Evolutionary conservation across 1,139 yeast genomes (phyloP), one percentile per base, ranked within the genome.

Genomic region (Pichia sorboxylosa): DNA sequence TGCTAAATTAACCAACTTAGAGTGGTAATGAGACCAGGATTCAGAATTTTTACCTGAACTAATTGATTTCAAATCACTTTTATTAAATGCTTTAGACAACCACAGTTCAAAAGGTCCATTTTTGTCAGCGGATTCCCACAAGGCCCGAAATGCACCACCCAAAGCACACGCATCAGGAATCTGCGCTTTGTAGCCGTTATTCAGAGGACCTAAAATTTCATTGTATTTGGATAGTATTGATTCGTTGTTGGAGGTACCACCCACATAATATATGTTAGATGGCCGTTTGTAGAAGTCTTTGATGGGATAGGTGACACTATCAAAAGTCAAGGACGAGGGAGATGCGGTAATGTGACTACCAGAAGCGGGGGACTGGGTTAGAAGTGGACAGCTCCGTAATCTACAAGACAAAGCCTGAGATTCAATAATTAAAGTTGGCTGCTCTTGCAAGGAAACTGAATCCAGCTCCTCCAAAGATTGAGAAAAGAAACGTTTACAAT

Each of bases 141-240:
- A 64, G 1, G 95, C 93, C 51, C 82, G 80, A 56, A 69, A 81
- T 27, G 94, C 93, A 5, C 95, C 94, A n/a, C 96, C 96, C 30
- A 82, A 59, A 2, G 95, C 96, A 64, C 96, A 85, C 1, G 95
- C 93, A 55, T 85, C 85, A 6, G 90, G 75, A 30, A 83, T 70
- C 47, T 82, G 90, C 19, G 79, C 78, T 41, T 73, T 70, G 53
- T 58, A 83, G 37, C 79, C 73, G 3, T 90, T 92, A 14, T 68
- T 60, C 11, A 47, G 41, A 3, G 75, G 66, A 4, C 87, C 85
- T 26, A 85, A 56, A 6, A 85, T 76, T 11, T 77, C 63, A 4
- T 87, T 73, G 65, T 82, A 77, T 38, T 73, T 77, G 17, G 57
- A 53, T 28, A 84, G 74, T 32, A 85, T 77, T 19, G 83, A 69